A percentile compares a stretch with the other conserved stretches of the same genome.
Evolutionary conservation across 129 eudicot genomes (phyloP).

Genomic region (Flaveria ramosissima): DNA sequence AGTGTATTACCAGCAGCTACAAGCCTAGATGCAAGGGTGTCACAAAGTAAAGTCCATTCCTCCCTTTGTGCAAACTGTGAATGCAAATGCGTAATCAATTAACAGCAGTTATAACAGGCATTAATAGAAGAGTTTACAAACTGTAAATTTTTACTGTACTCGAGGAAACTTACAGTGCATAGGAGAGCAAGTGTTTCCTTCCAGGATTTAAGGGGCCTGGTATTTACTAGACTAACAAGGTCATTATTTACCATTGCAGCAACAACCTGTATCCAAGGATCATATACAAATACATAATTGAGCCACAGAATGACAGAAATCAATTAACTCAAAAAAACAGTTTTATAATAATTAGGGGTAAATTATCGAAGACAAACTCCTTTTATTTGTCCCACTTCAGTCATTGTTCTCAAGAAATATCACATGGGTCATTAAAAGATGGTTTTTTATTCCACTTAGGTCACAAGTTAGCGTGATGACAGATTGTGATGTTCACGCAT

Average conservation of each 20-base stretch:
- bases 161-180: slow-evolving; percentile 71
- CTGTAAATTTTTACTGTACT: background rate
- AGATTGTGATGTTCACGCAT: background rate
- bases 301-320: slow-evolving; percentile 3
- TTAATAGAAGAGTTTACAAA: background rate
- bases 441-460: background rate
- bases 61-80: slow-evolving; percentile 88
- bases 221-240: slow-evolving; percentile 77
- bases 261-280: slow-evolving; percentile 61
- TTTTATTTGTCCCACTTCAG: background rate
- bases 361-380: background rate
- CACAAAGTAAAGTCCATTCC: slow-evolving; percentile 86
- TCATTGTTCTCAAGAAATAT: background rate
- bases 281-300: background rate
- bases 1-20: slow-evolving; percentile 63
- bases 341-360: background rate
- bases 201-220: slow-evolving; percentile 92
- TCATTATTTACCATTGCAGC: slow-evolving; percentile 94
- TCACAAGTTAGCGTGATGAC: background rate
- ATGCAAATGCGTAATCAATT: background rate
- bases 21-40: slow-evolving; percentile 85
- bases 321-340: background rate
- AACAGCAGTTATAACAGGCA: background rate
- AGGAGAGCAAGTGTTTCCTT: slow-evolving; percentile 96
- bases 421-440: background rate